These are phyloP conservation scores for Claviceps citrina DNA, from an alignment of 2,329 filamentous ascomycete species.

Conservation along the genomic window DNA sequence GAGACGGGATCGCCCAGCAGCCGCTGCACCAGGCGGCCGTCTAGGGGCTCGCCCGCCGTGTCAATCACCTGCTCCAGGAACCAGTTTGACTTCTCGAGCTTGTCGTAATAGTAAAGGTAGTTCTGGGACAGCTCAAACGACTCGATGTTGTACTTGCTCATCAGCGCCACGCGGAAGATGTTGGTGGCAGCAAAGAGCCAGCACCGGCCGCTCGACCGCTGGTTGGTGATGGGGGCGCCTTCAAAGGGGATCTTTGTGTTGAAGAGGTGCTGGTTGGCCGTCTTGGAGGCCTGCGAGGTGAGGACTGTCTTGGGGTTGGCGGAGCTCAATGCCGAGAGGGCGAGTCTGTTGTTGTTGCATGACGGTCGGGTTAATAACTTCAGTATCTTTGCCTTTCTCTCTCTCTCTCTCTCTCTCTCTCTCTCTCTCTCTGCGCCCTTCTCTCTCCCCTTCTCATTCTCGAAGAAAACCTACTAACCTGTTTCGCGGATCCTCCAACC, in stretches of 20 bases:
- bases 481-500: slow-evolving; percentile 50
- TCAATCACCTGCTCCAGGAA: slow-evolving; percentile 75
- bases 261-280: slow-evolving; percentile 65
- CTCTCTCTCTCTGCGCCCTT: too few relatives aligned
- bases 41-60: slow-evolving; percentile 54
- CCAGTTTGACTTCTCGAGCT: slow-evolving; percentile 81
- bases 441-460: too few relatives aligned
- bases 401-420: too few relatives aligned
- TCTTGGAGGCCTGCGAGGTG: slow-evolving; percentile 43
- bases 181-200: slow-evolving; percentile 92
- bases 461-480: slow-evolving; percentile 26
- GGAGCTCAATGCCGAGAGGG: slow-evolving; percentile 55
- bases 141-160: slow-evolving; percentile 65
- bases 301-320: slow-evolving; percentile 53
- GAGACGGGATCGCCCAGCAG: slow-evolving; percentile 53
- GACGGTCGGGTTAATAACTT: too few relatives aligned
- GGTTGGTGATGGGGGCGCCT: slow-evolving; percentile 71
- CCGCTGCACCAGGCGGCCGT: slow-evolving; percentile 56
- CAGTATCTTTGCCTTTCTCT: too few relatives aligned
- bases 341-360: slow-evolving; percentile 49
- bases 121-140: slow-evolving; percentile 75
- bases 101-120: slow-evolving; percentile 88
- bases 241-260: slow-evolving; percentile 71
- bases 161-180: slow-evolving; percentile 74
- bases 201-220: slow-evolving; percentile 66